Base-by-base conservation (phyloP, 805 yeast genomes). In the Zygosaccharomyces lentus region DNA sequence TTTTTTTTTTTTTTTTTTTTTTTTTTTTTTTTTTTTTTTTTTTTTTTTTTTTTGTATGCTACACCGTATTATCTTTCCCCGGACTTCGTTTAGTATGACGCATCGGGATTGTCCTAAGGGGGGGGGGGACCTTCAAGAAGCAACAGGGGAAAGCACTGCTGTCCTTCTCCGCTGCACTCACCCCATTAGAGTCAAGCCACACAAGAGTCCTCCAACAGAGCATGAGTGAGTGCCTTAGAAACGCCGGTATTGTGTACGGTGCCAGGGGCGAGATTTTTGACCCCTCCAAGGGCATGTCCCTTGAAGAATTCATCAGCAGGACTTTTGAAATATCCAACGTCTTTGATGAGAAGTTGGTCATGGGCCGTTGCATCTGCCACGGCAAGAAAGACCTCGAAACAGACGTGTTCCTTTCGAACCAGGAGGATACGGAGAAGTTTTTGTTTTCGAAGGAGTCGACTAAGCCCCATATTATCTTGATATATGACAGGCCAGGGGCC, bases 341-440 rank as follows among this genome's bases (percentile, higher is more conserved):
- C 2, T 49, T 49, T 27, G 23, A 49, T 24, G 41, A 29, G 9
- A 49, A 49, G 29, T 26, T 49, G 25, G 52, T 49, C 10, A 49
- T 49, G 52, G 52, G 52, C n/a, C 47, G 52, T 24, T 49, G 52
- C 16, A 49, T 49, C n/a, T 49, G 52, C 34, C 47, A 49, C 26
- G 52, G 52, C 6, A 49, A 49, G 41, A 49, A 49, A 31, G 48
- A 48, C 5, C 13, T 49, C 24, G 52, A 49, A 31, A 49, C 52
- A 10, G 49, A 49, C 42, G 41, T 45, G 19, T 23, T 49, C n/a
- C 41, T 49, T n/a, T 41, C 38, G 12, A 37, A 34, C 32, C 47
- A 45, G 16, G 35, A 39, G 26, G 49, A 39, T 9, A 43, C 52
- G 10, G 42, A 38, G 6, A 45, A 40, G 10, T 49, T 49, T 6